Evolutionary conservation across 208 protist species (phyloP), one percentile per base, ranked within the genome.

Genomic region (Spongospora subterranea): DNA sequence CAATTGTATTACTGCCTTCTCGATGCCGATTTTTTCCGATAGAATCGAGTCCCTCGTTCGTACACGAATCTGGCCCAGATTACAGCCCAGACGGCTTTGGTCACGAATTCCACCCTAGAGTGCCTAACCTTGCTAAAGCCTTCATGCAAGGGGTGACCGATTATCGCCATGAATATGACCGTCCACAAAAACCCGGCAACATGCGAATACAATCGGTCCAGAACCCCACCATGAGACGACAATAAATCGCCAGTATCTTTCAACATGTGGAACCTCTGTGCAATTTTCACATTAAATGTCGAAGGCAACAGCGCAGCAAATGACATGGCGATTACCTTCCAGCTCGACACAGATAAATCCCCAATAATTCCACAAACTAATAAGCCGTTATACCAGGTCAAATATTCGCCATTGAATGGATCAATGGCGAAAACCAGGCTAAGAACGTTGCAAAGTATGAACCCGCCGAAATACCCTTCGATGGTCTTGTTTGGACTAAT

Each of bases 181-280:
- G 71, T 82, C 71, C 71, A 82, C 17, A 82, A n/a, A 6, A 82
- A 35, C 6, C 71, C 71, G 35, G 71, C 71, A 20, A 82, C n/a
- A 82, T 82, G 71, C n/a, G 71, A 82, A 43, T 82, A 82, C 71
- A 35, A 35, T 39, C 71, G 71, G n/a, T 82, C 71, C 71, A 82
- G 71, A 43, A 82, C 40, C 17, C 71, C 71, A 82, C 71, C 71
- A 82, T 82, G 71, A 43, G 71, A 82, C 71, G 71, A 82, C 71
- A 82, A 43, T n/a, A 82, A 43, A 43, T 82, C n/a, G n/a, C 71
- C 35, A 6, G 71, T 82, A 82, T 82, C 71, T n/a, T 82, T 82
- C 71, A 82, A n/a, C 71, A 82, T 82, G n/a, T 82, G 71, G n/a
- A 82, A 82, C 6, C 71, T 6, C 40, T 60, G 24, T n/a, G n/a